Percentiles rank a stretch among this genome's conserved stretches.
These are phyloP conservation scores for Murraya koenigii DNA, from an alignment of 345 rosid genomes.

Conservation along the genomic window DNA sequence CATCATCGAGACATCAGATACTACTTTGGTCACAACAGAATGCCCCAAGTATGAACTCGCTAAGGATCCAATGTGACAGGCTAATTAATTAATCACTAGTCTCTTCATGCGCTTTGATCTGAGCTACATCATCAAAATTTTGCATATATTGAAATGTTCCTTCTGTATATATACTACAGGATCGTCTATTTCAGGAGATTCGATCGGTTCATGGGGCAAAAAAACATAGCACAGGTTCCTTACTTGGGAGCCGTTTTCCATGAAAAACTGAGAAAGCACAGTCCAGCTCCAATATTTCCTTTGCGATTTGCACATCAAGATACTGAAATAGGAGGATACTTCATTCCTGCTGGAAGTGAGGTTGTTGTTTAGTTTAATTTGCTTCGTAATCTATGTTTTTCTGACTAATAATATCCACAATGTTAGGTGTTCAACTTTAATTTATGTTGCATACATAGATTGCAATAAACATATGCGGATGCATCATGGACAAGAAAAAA, in stretches of 20 bases:
- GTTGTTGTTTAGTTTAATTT: slow-evolving; percentile 24
- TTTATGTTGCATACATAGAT: slow-evolving; percentile 39
- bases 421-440: background rate
- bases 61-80: slow-evolving; percentile 58
- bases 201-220: slow-evolving; percentile 47
- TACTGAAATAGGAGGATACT: slow-evolving; percentile 71
- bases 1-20: slow-evolving; percentile 70
- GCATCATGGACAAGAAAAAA: slow-evolving; percentile 77
- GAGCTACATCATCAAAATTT: background rate
- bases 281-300: slow-evolving; percentile 74
- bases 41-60: slow-evolving; percentile 92
- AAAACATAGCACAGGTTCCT: slow-evolving; percentile 50
- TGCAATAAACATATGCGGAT: slow-evolving; percentile 80
- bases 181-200: slow-evolving; percentile 42
- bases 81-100: slow-evolving; percentile 6
- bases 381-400: background rate
- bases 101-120: background rate
- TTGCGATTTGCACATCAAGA: slow-evolving; percentile 69
- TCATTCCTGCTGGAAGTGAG: slow-evolving; percentile 72
- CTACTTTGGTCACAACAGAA: slow-evolving; percentile 77
- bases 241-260: slow-evolving; percentile 69
- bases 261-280: slow-evolving; percentile 77
- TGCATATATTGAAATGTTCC: background rate
- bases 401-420: background rate
- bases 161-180: slow-evolving; percentile 27